Conservation (phyloP, 2,329 filamentous ascomycete species). For the Hysterium pulicare region DNA sequence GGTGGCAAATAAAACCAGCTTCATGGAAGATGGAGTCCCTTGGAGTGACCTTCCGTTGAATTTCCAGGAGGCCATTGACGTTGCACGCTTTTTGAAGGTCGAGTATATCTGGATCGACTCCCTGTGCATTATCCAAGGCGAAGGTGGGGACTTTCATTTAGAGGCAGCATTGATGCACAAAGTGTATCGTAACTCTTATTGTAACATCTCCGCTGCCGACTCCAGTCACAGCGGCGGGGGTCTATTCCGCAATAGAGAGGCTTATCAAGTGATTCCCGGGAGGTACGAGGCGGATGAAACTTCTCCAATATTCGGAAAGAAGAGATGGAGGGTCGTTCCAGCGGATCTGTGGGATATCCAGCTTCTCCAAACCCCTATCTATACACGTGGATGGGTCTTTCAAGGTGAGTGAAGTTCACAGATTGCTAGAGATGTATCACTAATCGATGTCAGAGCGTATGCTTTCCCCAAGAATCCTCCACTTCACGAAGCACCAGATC, state of each 20-base stretch:
- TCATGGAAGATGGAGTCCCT: slow-evolving; percentile 14
- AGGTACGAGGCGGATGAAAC: slow-evolving; percentile 8
- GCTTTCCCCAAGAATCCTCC: slow-evolving; percentile 9
- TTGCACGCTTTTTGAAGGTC: slow-evolving; percentile 17
- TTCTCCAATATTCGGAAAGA: slow-evolving; percentile 12
- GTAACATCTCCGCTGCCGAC: slow-evolving; percentile 27
- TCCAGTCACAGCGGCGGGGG: slow-evolving; percentile 17
- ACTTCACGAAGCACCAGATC: slow-evolving; percentile 8
- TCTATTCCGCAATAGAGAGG: slow-evolving; percentile 17
- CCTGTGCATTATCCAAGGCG: slow-evolving; percentile 8
- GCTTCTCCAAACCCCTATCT: slow-evolving; percentile 16
- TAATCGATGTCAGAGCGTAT: slow-evolving; percentile 7
- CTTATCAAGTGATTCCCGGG: slow-evolving; percentile 12
- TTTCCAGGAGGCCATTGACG: slow-evolving; percentile 22
- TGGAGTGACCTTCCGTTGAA: slow-evolving; percentile 16
- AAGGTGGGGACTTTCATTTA: slow-evolving; percentile 14
- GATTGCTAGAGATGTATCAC: background rate
- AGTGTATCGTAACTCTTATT: slow-evolving; percentile 26
- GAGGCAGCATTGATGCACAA: slow-evolving; percentile 23
- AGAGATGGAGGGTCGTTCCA: slow-evolving; percentile 16
- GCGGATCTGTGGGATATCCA: slow-evolving; percentile 19
- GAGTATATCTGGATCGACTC: slow-evolving; percentile 27
- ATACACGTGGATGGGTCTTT: slow-evolving; percentile 27
- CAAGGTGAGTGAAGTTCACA: slow-evolving; percentile 17
- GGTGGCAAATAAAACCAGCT: slow-evolving; percentile 9